Percentiles rank a stretch among this genome's conserved stretches.
These are phyloP conservation scores for Pythium phragmiticola DNA, from an alignment of 352 stramenopile genomes.

Conservation along the genomic window DNA sequence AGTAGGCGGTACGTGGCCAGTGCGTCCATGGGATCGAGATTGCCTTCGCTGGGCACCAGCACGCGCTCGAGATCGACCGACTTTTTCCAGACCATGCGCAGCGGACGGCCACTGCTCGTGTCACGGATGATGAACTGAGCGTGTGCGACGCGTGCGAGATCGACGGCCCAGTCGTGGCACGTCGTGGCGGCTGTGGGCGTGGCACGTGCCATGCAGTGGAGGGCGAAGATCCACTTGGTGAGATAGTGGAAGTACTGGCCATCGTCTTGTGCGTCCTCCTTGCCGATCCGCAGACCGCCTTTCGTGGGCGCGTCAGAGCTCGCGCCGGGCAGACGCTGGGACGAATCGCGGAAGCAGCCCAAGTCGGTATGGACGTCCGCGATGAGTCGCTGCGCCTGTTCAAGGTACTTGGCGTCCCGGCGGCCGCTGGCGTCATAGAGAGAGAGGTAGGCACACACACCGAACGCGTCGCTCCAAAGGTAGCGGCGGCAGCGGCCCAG, in stretches of 20 bases:
- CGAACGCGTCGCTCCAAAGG: constrained; percentile 40
- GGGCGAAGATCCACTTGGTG: constrained; percentile 44
- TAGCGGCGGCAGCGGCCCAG: constrained; percentile 24
- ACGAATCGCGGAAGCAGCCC: constrained; percentile 26
- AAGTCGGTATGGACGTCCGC: constrained; percentile 28
- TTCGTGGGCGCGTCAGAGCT: constrained; percentile 13
- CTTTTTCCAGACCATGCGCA: constrained; percentile 40
- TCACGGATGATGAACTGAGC: constrained; percentile 29
- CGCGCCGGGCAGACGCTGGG: constrained; percentile 16
- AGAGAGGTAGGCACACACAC: constrained; percentile 33
- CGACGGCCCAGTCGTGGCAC: constrained; percentile 29
- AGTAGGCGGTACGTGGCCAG: constrained; percentile 31
- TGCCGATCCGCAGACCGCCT: constrained; percentile 37
- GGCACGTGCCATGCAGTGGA: constrained; percentile 27
- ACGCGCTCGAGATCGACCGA: constrained; percentile 33
- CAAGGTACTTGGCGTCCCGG: constrained; percentile 15
- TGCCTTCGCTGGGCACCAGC: constrained; percentile 31
- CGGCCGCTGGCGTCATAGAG: constrained; percentile 19
- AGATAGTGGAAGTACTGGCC: constrained; percentile 44
- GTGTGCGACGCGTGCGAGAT: constrained; percentile 26
- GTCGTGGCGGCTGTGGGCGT: not conserved
- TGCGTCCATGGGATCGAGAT: constrained; percentile 34
- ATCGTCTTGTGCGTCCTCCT: constrained; percentile 31
- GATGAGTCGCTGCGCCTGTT: constrained; percentile 31
- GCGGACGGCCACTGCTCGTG: constrained; percentile 11